These are phyloP conservation scores for Rhizopus stolonifer DNA, from an alignment of 371 early-diverging fungal species.

Conservation along the genomic window DNA sequence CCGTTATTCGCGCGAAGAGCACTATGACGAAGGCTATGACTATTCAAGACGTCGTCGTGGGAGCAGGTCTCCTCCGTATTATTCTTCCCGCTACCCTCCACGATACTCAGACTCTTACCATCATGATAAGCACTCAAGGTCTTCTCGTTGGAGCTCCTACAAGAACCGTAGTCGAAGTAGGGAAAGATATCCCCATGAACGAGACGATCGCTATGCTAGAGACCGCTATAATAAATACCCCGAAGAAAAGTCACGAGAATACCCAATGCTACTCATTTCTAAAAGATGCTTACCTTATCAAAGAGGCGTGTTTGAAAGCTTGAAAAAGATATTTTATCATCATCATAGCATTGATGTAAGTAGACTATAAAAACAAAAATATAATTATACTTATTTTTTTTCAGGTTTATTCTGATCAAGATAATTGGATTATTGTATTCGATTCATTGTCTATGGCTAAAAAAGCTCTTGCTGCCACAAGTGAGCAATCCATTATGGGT, in stretches of 20 bases:
- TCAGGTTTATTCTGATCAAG: slow-evolving; percentile 54
- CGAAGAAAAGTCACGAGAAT: slow-evolving; percentile 8
- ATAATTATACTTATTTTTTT: neutral
- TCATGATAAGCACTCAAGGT: slow-evolving; percentile 11
- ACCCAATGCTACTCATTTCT: slow-evolving; percentile 41
- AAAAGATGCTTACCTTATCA: slow-evolving; percentile 56
- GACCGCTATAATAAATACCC: slow-evolving; percentile 3
- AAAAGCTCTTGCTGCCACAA: slow-evolving; percentile 45
- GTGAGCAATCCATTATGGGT: slow-evolving; percentile 46
- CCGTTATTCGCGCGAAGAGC: slow-evolving; percentile 10
- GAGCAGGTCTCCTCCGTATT: slow-evolving; percentile 23
- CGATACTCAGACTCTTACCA: slow-evolving; percentile 25
- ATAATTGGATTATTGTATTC: slow-evolving; percentile 61
- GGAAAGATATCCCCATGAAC: slow-evolving; percentile 11
- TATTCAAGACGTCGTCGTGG: slow-evolving; percentile 26
- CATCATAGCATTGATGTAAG: slow-evolving; percentile 41
- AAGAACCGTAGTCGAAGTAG: slow-evolving; percentile 40
- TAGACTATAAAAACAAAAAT: neutral
- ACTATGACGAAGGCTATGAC: slow-evolving; percentile 33
- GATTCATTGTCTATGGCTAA: slow-evolving; percentile 54
- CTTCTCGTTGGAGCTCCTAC: slow-evolving; percentile 40
- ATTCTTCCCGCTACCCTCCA: slow-evolving; percentile 36
- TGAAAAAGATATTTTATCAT: slow-evolving; percentile 39
- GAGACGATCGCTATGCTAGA: slow-evolving; percentile 15
- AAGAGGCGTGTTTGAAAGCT: slow-evolving; percentile 50